Base-by-base conservation (phyloP, 2,329 filamentous ascomycete genomes). In the Aspergillus brunneoviolaceus region DNA sequence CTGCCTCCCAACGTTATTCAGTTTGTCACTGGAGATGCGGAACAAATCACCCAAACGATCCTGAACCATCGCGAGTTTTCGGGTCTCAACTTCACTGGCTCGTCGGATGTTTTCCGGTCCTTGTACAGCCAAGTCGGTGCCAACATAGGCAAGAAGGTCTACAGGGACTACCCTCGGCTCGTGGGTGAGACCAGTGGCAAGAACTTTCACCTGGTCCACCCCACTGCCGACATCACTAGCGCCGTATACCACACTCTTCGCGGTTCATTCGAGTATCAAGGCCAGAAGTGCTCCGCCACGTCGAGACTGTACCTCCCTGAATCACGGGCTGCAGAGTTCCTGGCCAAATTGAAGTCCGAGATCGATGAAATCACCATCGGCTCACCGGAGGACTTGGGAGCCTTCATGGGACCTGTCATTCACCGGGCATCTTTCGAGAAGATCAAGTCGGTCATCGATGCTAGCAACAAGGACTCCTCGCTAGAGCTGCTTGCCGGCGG, bases 121-220 rank as follows among this genome's bases (percentile, higher is more conserved):
- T 81, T 97, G n/a, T 96, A 93, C 73, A 90, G 90, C 19, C 85
- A 89, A 73, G 96, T 97, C 68, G 91, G 91, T 12, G 81, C 85
- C 62, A 90, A 89, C 49, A 87, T 95, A 12, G 89, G 89, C 6
- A 87, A 92, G 68, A 90, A 89, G 61, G 87, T 84, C 55, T 97
- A 96, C 79, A 82, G 82, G 61, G 87, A 89, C 63, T 96, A 96
- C 78, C 92, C 91, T 51, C 87, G 91, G 67, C 88, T 96, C 62
- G 90, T 96, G 4, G 91, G 90, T 58, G 91, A 96, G 82, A 96
- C 91, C 39, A 91, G 91, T 59, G 91, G 91, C 73, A 96, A 96
- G 85, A 96, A 96, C 82, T 96, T 92, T 82, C 91, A 95, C 76
- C 78, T 96, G 51, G 77, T 96, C 35, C 91, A 96, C 79, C 77